Evolutionary conservation across 495 filamentous ascomycete species (phyloP).

Genomic region (Trichoderma asperelloides): DNA sequence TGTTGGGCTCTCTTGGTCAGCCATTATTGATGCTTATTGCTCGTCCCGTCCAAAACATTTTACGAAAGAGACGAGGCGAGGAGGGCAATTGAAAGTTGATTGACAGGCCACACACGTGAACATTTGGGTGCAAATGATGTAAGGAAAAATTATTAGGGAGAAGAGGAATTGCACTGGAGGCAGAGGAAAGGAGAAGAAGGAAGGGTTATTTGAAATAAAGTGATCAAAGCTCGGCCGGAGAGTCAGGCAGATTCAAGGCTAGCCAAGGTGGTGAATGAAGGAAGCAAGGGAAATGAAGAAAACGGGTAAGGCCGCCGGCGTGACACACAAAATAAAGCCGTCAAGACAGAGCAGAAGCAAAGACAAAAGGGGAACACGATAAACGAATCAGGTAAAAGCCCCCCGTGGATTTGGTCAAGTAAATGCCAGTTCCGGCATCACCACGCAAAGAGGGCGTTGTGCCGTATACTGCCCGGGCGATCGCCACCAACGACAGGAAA

Average conservation of each 20-base stretch:
- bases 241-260: not conserved
- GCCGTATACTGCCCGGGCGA: not conserved
- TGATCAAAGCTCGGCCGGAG: not conserved
- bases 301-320: not conserved
- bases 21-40: conserved; percentile 6
- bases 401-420: not conserved
- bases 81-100: not conserved
- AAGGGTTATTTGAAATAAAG: not conserved
- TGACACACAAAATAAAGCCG: not conserved
- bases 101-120: not conserved
- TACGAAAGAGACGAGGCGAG: not conserved
- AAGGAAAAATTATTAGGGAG: not conserved
- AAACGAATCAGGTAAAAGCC: not conserved
- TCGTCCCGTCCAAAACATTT: conserved; percentile 4
- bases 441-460: conserved; percentile 2
- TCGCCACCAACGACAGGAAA: not conserved
- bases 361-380: not conserved
- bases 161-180: not conserved
- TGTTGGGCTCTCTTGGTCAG: conserved; percentile 23
- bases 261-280: not conserved
- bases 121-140: not conserved
- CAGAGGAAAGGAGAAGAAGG: not conserved
- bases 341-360: not conserved
- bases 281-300: not conserved
- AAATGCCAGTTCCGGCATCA: not conserved